Evolutionary conservation across 2,329 filamentous ascomycete genomes (phyloP).

Genomic region (Colletotrichum echinochloae): DNA sequence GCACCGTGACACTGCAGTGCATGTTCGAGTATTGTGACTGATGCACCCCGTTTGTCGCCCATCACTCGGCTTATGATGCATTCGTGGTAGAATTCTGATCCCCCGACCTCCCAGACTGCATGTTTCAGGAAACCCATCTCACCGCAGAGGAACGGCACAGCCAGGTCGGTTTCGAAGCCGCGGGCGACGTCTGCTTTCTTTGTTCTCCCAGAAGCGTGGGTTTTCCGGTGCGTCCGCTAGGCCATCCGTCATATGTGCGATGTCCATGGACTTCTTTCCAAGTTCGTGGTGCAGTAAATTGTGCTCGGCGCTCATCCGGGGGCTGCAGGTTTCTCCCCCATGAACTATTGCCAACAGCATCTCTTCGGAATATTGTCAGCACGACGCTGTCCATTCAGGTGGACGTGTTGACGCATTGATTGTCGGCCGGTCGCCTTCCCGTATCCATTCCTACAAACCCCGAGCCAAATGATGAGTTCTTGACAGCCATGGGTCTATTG

Average conservation of each 20-base stretch:
- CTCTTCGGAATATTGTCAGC: slow-evolving; percentile 7
- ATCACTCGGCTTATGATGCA: slow-evolving; percentile 33
- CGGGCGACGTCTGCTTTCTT: background rate
- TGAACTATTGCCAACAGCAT: slow-evolving; percentile 9
- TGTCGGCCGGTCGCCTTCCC: slow-evolving; percentile 25
- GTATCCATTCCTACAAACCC: slow-evolving; percentile 4
- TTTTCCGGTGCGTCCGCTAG: background rate
- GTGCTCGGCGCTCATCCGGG: background rate
- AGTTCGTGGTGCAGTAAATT: background rate
- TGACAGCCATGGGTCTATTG: slow-evolving; percentile 20
- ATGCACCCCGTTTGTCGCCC: slow-evolving; percentile 26
- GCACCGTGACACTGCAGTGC: slow-evolving; percentile 29
- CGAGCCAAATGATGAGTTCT: background rate
- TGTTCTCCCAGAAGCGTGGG: background rate
- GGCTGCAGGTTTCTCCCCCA: background rate
- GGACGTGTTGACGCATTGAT: slow-evolving; percentile 16
- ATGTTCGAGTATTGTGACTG: slow-evolving; percentile 34
- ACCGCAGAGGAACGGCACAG: background rate
- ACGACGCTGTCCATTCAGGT: slow-evolving; percentile 29
- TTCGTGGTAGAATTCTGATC: background rate
- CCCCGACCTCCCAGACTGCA: background rate
- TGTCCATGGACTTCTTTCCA: background rate
- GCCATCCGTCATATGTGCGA: background rate
- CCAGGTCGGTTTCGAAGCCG: background rate
- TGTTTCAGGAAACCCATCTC: slow-evolving; percentile 3